Evolutionary conservation across 106 monocot genomes (phyloP), one percentile per base, ranked within the genome.

Genomic region (Iris macrosiphon): DNA sequence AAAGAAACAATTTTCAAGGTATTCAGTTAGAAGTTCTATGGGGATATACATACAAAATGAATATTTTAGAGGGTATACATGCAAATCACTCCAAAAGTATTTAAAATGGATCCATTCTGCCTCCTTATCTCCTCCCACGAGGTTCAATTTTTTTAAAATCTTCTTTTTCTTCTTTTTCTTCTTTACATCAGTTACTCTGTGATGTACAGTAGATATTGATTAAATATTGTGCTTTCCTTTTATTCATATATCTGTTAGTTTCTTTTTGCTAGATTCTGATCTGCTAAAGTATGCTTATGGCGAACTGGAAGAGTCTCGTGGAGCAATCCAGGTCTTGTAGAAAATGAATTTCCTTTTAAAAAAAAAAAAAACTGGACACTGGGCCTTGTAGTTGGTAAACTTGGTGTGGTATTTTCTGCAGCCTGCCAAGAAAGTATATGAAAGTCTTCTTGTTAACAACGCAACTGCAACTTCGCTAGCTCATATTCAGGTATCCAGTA

Each of bases 341-440:
- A 19, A 3, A 30, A 3, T 59, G 10, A 27, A 33, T 10, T 40
- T 61, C 49, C 37, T 33, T 60, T 61, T n/a, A n/a, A n/a, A n/a
- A n/a, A n/a, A n/a, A n/a, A n/a, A n/a, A n/a, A n/a, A n/a, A n/a
- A n/a, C n/a, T n/a, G n/a, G n/a, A n/a, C n/a, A n/a, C n/a, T 9
- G 1, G 43, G 31, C 16, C 18, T 28, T 67, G 38, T 0, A 56
- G 45, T 22, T 57, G 17, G 11, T 35, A 23, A 67, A 57, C 6
- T 46, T 58, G 22, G 40, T 28, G 8, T 45, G 34, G 22, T 59
- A 7, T 49, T 22, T n/a, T 46, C 14, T 83, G 38, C 75, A 98
- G 98, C 46, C 83, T 65, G 91, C 98, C 7, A 98, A 87, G 59
- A 80, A 64, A 72, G 86, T 91, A 61, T 98, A 98, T 61, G 98